A percentile compares a stretch with the other conserved stretches of the same genome.
Conservation (phyloP, 1,284 basidiomycete species). For the Leccinum variabile region DNA sequence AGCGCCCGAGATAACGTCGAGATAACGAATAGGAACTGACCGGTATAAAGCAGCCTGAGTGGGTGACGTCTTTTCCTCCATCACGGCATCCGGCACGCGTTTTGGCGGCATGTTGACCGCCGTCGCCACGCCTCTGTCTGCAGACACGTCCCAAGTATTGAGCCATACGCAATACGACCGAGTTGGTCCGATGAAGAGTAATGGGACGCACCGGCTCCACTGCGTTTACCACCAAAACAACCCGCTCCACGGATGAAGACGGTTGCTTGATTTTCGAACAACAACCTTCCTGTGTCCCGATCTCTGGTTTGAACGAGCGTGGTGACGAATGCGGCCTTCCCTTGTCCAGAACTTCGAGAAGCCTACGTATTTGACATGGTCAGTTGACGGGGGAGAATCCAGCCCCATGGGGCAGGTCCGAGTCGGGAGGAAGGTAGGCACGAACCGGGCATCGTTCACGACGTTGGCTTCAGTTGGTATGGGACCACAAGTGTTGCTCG, state of each 20-base stretch:
- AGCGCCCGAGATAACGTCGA: neutral
- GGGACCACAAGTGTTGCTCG: constrained; percentile 88
- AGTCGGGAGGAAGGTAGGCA: neutral
- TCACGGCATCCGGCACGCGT: constrained; percentile 79
- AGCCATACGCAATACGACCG: neutral
- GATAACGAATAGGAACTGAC: constrained; percentile 40
- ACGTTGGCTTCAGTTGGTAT: constrained; percentile 89
- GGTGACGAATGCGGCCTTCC: constrained; percentile 92
- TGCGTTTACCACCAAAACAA: constrained; percentile 92
- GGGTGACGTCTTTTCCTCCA: constrained; percentile 82
- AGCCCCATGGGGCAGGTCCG: neutral
- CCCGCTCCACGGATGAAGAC: constrained; percentile 93
- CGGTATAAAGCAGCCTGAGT: constrained; percentile 91
- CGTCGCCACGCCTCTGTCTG: constrained; percentile 90
- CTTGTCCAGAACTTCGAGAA: constrained; percentile 84
- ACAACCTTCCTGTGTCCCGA: constrained; percentile 72
- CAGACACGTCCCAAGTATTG: neutral
- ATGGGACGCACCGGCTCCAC: constrained; percentile 61
- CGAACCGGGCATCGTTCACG: constrained; percentile 72
- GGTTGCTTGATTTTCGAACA: constrained; percentile 94
- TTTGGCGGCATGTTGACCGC: constrained; percentile 84
- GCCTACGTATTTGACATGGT: constrained; percentile 38
- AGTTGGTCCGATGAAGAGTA: constrained; percentile 3
- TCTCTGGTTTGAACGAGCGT: constrained; percentile 78
- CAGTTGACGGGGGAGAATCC: constrained; percentile 1